phyloP scores from a whole-genome alignment of 2,329 filamentous ascomycete species.

The Cordyceps sp. region DNA sequence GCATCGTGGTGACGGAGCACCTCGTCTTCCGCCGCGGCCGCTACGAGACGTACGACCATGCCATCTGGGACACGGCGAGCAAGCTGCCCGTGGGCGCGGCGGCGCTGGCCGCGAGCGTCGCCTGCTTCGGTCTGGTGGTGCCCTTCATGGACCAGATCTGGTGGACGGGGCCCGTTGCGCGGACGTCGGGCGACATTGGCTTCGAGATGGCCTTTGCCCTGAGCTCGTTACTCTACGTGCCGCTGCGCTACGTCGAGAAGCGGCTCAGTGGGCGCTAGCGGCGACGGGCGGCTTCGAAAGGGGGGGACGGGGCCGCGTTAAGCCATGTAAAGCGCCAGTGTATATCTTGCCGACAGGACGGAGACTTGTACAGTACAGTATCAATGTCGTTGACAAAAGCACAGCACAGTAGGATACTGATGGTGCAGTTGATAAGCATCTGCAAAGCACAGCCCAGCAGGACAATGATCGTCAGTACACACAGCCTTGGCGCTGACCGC shows the following conservation, averaged over 20 bases:
- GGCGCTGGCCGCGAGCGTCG: constrained; percentile 25
- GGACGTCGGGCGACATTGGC: constrained; percentile 45
- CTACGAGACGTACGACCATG: constrained; percentile 26
- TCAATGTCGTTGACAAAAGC: too few species aligned
- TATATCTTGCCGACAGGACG: too few species aligned
- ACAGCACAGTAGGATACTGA: too few species aligned
- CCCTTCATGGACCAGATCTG: constrained; percentile 44
- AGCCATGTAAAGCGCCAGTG: too few species aligned
- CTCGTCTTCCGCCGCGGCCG: constrained; percentile 28
- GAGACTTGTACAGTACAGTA: too few species aligned
- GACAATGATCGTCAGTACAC: too few species aligned
- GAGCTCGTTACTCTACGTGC: constrained; percentile 28
- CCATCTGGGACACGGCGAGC: constrained; percentile 27
- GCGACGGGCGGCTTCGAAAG: too few species aligned
- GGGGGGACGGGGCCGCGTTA: too few species aligned
- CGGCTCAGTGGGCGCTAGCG: constrained; percentile 12
- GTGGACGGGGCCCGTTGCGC: constrained; percentile 44
- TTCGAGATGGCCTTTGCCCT: constrained; percentile 45
- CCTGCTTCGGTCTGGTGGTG: constrained; percentile 34
- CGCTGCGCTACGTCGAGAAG: constrained; percentile 28
- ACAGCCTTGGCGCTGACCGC: too few species aligned
- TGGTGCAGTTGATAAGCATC: too few species aligned
- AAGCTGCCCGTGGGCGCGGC: constrained; percentile 28
- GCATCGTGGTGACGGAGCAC: constrained; percentile 30
- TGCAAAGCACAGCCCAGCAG: too few species aligned